These are phyloP conservation scores for Prunus mira DNA, from an alignment of 306 rosid species.

Conservation along the genomic window DNA sequence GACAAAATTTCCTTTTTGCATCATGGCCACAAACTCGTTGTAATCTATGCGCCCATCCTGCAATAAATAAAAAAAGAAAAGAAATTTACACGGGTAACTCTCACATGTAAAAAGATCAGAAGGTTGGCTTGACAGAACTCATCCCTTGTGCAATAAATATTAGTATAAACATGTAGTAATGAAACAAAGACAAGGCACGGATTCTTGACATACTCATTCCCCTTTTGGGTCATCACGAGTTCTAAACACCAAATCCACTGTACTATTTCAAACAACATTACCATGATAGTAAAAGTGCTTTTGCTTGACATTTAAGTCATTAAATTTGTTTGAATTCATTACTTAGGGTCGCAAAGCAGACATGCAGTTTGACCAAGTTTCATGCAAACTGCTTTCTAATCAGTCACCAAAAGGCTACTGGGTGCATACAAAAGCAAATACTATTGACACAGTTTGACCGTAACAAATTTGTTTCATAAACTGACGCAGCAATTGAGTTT, in stretches of 20 bases:
- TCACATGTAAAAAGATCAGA: conserved; percentile 3
- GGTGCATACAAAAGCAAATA: background rate
- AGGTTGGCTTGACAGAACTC: background rate
- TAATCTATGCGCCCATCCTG: conserved; percentile 97
- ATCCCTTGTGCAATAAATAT: background rate
- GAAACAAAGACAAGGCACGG: background rate
- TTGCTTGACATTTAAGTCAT: background rate
- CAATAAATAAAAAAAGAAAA: background rate
- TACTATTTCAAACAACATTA: background rate
- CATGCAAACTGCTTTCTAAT: background rate
- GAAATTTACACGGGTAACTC: background rate
- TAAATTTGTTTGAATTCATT: background rate
- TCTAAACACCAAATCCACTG: background rate
- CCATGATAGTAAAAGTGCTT: background rate
- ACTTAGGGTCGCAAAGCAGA: background rate
- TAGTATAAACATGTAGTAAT: background rate
- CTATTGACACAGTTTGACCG: background rate
- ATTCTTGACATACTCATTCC: background rate
- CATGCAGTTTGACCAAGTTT: background rate
- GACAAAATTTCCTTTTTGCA: conserved; percentile 78
- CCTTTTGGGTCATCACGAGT: background rate
- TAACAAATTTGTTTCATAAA: background rate
- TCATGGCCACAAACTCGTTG: conserved; percentile 96
- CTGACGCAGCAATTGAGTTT: background rate
- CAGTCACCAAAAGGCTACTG: background rate